Evolutionary conservation across 345 rosid genomes (phyloP).

Genomic region (Psidium friedrichsthalianum): DNA sequence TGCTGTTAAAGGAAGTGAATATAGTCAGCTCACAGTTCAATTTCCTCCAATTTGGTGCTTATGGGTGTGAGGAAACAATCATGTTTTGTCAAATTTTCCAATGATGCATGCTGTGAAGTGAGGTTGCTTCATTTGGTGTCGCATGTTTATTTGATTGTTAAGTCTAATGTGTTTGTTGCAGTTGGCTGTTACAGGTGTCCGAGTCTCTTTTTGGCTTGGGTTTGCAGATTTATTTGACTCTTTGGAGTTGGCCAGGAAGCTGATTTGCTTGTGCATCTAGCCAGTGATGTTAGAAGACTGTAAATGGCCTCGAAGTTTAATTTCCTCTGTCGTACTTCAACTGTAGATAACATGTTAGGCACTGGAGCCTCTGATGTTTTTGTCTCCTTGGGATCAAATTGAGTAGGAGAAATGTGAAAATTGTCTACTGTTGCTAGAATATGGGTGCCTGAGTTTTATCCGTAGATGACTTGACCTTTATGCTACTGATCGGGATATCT

Average conservation of each 20-base stretch:
- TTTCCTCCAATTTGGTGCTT: neutral
- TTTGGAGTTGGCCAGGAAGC: neutral
- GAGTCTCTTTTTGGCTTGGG: neutral
- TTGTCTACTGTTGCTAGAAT: neutral
- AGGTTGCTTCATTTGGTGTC: neutral
- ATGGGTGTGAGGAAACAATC: neutral
- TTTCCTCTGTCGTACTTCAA: neutral
- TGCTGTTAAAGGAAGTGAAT: neutral
- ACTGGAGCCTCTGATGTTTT: neutral
- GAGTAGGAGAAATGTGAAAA: neutral
- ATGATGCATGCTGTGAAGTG: neutral
- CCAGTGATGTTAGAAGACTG: neutral
- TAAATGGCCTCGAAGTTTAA: neutral
- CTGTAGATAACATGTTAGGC: neutral
- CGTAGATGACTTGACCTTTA: neutral
- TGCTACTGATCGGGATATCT: neutral
- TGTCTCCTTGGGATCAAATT: neutral
- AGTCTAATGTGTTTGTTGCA: neutral
- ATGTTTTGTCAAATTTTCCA: neutral
- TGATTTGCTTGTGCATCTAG: neutral
- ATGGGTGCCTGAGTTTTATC: neutral
- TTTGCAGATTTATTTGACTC: neutral
- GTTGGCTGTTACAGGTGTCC: neutral
- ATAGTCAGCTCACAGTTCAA: neutral
- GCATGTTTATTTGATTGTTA: neutral